Conservation (phyloP, 768 basidiomycete genomes). For the Suillus hirtellus region DNA sequence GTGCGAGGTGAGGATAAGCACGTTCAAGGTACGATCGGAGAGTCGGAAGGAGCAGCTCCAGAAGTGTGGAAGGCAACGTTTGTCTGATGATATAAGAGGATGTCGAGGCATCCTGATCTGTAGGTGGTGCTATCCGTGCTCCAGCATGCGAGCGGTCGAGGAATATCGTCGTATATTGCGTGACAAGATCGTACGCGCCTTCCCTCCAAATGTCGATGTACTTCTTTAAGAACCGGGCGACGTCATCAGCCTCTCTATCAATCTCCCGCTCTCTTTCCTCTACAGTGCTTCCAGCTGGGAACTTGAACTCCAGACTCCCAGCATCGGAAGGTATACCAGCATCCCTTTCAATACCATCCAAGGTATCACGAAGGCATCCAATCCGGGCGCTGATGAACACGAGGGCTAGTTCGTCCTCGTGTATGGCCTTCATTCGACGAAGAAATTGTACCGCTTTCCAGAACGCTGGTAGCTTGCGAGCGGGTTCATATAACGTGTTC, state of each 20-base stretch:
- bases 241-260: conserved; percentile 69
- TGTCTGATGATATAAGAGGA: conserved; percentile 25
- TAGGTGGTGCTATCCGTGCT: conserved; percentile 21
- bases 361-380: conserved; percentile 56
- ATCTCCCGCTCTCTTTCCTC: conserved; percentile 40
- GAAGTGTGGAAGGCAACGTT: conserved; percentile 32
- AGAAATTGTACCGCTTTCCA: conserved; percentile 91
- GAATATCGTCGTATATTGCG: conserved; percentile 89
- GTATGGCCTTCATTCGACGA: conserved; percentile 73
- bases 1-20: conserved; percentile 64
- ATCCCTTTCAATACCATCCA: conserved; percentile 53
- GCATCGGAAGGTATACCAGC: conserved; percentile 35
- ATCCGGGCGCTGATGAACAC: conserved; percentile 80
- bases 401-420: conserved; percentile 78
- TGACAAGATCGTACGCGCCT: conserved; percentile 88
- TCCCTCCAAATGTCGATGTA: conserved; percentile 93
- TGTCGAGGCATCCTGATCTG: conserved; percentile 17
- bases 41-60: conserved; percentile 62
- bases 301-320: conserved; percentile 15
- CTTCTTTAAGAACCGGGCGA: conserved; percentile 76
- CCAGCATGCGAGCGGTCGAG: conserved; percentile 56
- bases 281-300: conserved; percentile 23
- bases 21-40: conserved; percentile 62
- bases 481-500: conserved; percentile 75
- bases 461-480: conserved; percentile 80